Evolutionary conservation across 202 grass and related monocot genomes (phyloP).

Genomic region (Dendrocalamus latiflorus): DNA sequence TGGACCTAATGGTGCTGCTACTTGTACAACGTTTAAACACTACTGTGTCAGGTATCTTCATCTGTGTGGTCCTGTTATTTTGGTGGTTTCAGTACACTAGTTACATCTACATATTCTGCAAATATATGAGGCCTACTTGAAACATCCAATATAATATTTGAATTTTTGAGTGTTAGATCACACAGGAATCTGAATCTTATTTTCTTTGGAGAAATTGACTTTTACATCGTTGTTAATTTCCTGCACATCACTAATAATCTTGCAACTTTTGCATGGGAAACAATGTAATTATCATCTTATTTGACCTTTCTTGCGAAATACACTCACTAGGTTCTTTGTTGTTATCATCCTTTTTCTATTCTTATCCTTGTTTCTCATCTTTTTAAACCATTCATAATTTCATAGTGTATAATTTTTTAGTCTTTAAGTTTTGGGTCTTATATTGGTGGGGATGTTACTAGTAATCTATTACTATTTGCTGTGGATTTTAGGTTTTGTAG

Average conservation of each 20-base stretch:
- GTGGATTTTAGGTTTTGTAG: conserved; percentile 27
- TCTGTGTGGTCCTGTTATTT: no score
- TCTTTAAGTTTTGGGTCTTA: not conserved
- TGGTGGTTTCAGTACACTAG: no score
- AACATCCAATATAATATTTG: no score
- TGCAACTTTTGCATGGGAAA: no score
- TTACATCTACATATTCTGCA: no score
- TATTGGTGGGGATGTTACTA: not conserved
- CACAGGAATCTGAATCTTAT: no score
- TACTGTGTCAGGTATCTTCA: conserved; percentile 35
- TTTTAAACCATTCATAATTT: not conserved
- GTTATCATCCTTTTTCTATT: not conserved
- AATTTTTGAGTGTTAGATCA: no score
- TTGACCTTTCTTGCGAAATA: conserved; percentile 9
- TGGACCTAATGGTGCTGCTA: conserved; percentile 1
- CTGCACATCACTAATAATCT: no score
- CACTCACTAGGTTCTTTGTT: not conserved
- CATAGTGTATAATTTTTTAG: not conserved
- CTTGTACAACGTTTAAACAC: conserved; percentile 1
- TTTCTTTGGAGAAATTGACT: no score
- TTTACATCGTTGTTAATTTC: no score
- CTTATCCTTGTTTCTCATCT: not conserved
- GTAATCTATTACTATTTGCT: not conserved
- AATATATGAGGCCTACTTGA: no score
- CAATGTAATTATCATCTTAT: conserved; percentile 3